Conservation (phyloP, 352 stramenopile species). For the Globisporangium acanthophoron region DNA sequence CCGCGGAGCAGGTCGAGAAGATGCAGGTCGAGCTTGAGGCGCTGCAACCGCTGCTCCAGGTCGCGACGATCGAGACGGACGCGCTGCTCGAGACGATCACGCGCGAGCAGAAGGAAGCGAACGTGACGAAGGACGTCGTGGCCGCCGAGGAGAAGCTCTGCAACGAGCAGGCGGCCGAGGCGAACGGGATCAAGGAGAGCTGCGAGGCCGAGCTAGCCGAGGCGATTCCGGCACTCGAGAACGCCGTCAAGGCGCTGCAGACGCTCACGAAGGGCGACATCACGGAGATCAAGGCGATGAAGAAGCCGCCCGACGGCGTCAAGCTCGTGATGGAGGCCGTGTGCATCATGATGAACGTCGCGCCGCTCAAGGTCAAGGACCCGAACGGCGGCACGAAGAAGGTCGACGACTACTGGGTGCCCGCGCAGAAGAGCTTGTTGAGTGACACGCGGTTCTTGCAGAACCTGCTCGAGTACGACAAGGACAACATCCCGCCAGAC, state of each 20-base stretch:
- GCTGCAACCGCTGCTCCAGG: conserved; percentile 89
- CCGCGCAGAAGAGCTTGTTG: conserved; percentile 91
- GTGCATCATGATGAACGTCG: conserved; percentile 94
- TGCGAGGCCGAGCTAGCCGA: conserved; percentile 91
- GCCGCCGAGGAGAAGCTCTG: conserved; percentile 80
- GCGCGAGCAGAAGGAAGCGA: conserved; percentile 84
- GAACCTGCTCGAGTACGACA: conserved; percentile 94
- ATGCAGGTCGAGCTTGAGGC: conserved; percentile 93
- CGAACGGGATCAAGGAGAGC: conserved; percentile 86
- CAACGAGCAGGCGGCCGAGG: conserved; percentile 84
- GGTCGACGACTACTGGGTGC: conserved; percentile 93
- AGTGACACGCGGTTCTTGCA: conserved; percentile 91
- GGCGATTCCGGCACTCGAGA: conserved; percentile 90
- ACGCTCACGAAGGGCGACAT: conserved; percentile 94
- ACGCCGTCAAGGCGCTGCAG: conserved; percentile 88
- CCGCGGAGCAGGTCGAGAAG: conserved; percentile 90
- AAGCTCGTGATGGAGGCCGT: conserved; percentile 95
- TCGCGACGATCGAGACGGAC: conserved; percentile 89
- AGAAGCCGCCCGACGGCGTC: conserved; percentile 92
- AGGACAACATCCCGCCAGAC: conserved; percentile 91
- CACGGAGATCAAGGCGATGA: conserved; percentile 96
- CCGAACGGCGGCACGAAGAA: conserved; percentile 89
- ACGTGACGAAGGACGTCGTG: conserved; percentile 82
- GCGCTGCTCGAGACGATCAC: conserved; percentile 88
- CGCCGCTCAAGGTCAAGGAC: conserved; percentile 91